phyloP scores from a whole-genome alignment of 2,329 filamentous ascomycete genomes.

The Colletotrichum paranaense region DNA sequence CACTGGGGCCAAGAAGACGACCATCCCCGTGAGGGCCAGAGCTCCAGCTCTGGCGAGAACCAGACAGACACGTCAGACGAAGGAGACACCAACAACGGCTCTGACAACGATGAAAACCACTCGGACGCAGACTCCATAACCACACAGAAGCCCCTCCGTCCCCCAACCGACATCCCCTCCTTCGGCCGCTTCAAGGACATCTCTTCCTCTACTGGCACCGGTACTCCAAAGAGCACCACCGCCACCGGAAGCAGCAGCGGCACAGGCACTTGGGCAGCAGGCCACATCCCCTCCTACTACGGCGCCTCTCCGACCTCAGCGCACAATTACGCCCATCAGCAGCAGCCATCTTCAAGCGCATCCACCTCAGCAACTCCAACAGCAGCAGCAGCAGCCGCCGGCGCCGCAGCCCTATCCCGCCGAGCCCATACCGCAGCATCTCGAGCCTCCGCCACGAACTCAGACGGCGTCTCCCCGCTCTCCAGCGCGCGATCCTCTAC shows the following conservation, averaged over 20 bases:
- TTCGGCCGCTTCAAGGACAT: neutral
- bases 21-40: neutral
- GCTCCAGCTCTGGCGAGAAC: neutral
- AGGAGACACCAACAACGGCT: too few species aligned
- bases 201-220: neutral
- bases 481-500: neutral
- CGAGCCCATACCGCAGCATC: neutral
- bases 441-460: neutral
- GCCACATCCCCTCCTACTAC: slow-evolving; percentile 26
- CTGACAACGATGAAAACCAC: neutral
- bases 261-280: slow-evolving; percentile 5
- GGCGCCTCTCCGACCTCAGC: neutral
- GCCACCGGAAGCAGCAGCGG: neutral
- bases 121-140: neutral
- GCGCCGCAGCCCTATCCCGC: neutral
- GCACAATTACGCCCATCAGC: neutral
- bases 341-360: too few species aligned
- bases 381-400: too few species aligned
- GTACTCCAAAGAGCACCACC: neutral
- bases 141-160: neutral
- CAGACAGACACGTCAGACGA: neutral
- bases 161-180: neutral
- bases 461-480: neutral
- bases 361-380: too few species aligned
- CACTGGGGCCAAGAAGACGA: neutral